These are phyloP conservation scores for Thraustochytrium striatum DNA, from an alignment of 352 stramenopile genomes.

Conservation along the genomic window DNA sequence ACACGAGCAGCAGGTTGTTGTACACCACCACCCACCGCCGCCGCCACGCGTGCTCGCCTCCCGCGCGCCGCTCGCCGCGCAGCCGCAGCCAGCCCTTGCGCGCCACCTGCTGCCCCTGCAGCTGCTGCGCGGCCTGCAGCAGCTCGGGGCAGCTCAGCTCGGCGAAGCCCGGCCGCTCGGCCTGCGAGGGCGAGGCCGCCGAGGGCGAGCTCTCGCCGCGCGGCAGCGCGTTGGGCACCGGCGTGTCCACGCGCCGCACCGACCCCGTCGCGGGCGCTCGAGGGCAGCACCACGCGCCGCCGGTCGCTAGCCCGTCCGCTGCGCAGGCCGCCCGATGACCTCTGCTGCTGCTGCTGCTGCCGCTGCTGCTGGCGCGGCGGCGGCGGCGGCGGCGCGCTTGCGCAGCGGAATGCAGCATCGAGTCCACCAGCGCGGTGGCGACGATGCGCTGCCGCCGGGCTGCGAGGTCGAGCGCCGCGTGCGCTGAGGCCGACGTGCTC, in stretches of 20 bases:
- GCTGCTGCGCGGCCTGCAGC: background rate
- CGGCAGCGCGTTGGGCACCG: too few species aligned
- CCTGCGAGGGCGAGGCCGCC: background rate
- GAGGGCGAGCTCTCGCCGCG: too few species aligned
- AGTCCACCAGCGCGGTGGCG: too few species aligned
- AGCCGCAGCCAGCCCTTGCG: background rate
- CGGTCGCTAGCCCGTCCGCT: background rate
- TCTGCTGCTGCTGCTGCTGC: background rate
- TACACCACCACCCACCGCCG: conserved; percentile 12
- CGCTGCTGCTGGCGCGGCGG: background rate
- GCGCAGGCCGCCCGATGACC: background rate
- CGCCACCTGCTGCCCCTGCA: background rate
- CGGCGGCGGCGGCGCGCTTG: background rate
- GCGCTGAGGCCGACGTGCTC: too few species aligned
- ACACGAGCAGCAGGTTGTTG: background rate
- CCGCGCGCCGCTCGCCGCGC: background rate
- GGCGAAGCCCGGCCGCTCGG: background rate
- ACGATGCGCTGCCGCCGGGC: too few species aligned
- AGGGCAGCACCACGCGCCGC: background rate
- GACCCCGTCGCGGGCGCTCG: too few species aligned
- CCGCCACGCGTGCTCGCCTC: background rate
- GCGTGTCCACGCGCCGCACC: too few species aligned
- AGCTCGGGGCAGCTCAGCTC: background rate
- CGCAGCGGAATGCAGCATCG: too few species aligned
- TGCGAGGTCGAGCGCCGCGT: too few species aligned